Evolutionary conservation across 371 early-diverging fungal genomes (phyloP).

Genomic region (Syncephalis fuscata): DNA sequence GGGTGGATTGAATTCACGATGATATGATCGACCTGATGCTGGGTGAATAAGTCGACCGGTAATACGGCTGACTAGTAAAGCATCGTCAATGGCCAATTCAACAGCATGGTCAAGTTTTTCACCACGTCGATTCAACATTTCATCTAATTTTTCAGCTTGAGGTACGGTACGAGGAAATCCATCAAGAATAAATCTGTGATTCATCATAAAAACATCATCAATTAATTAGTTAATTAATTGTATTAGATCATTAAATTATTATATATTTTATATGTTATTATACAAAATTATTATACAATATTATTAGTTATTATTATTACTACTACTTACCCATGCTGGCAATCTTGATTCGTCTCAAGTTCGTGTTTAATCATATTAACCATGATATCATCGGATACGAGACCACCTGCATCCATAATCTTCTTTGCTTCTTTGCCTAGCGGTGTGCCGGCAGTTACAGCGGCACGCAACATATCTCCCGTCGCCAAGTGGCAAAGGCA

Average conservation of each 20-base stretch:
- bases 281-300: no score
- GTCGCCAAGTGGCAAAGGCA: slow-evolving; percentile 96
- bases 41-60: slow-evolving; percentile 93
- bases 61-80: slow-evolving; percentile 84
- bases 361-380: slow-evolving; percentile 92
- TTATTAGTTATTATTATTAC: slow-evolving; percentile 2
- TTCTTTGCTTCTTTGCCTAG: slow-evolving; percentile 91
- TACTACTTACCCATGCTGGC: slow-evolving; percentile 64
- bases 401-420: slow-evolving; percentile 95
- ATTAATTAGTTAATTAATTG: not conserved
- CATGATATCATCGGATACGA: slow-evolving; percentile 97
- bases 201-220: slow-evolving; percentile 2
- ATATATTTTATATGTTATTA: no score
- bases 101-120: slow-evolving; percentile 81
- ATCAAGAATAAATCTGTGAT: slow-evolving; percentile 98
- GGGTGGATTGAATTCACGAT: slow-evolving; percentile 92
- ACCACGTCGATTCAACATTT: slow-evolving; percentile 70
- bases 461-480: slow-evolving; percentile 98
- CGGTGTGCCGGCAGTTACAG: slow-evolving; percentile 80
- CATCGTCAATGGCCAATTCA: slow-evolving; percentile 88
- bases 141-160: slow-evolving; percentile 97
- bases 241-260: no score
- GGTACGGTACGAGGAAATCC: slow-evolving; percentile 99
- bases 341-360: slow-evolving; percentile 77
- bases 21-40: slow-evolving; percentile 91